phyloP scores from a whole-genome alignment of 1,284 basidiomycete genomes.

The Termitomyces sp. region DNA sequence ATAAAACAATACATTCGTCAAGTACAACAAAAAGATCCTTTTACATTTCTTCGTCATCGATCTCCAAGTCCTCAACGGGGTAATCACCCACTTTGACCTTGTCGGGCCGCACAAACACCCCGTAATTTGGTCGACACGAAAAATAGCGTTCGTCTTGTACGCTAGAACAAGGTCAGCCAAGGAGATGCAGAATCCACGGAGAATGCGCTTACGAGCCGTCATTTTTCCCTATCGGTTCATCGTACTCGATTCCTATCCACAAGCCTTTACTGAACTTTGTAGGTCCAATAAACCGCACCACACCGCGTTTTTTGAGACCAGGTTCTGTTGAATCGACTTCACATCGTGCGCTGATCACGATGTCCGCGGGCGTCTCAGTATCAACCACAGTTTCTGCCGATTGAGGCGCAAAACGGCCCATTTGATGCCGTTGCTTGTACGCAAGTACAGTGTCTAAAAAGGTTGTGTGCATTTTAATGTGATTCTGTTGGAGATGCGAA shows the following conservation, averaged over 20 bases:
- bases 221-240: conserved; percentile 95
- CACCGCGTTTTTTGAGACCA: conserved; percentile 73
- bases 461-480: not conserved
- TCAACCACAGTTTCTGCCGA: conserved; percentile 25
- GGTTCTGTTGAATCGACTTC: conserved; percentile 70
- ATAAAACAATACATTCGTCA: conserved; percentile 2
- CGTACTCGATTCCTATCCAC: conserved; percentile 95
- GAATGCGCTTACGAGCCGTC: conserved; percentile 77
- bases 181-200: not conserved
- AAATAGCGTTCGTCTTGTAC: conserved; percentile 88
- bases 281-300: conserved; percentile 78
- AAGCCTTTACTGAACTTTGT: conserved; percentile 75
- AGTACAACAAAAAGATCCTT: conserved; percentile 4
- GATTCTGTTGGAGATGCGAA: conserved; percentile 2
- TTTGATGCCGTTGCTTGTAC: conserved; percentile 84
- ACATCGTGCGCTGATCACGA: conserved; percentile 72
- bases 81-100: conserved; percentile 84
- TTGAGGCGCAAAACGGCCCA: conserved; percentile 80
- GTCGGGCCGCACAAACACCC: conserved; percentile 85
- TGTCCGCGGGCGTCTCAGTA: conserved; percentile 33
- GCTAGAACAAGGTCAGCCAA: conserved; percentile 35
- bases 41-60: conserved; percentile 73
- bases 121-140: conserved; percentile 69
- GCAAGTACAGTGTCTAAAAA: conserved; percentile 80
- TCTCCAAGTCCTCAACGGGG: conserved; percentile 72